phyloP scores from a whole-genome alignment of 371 early-diverging fungal genomes.

The Mortierella sp. region DNA sequence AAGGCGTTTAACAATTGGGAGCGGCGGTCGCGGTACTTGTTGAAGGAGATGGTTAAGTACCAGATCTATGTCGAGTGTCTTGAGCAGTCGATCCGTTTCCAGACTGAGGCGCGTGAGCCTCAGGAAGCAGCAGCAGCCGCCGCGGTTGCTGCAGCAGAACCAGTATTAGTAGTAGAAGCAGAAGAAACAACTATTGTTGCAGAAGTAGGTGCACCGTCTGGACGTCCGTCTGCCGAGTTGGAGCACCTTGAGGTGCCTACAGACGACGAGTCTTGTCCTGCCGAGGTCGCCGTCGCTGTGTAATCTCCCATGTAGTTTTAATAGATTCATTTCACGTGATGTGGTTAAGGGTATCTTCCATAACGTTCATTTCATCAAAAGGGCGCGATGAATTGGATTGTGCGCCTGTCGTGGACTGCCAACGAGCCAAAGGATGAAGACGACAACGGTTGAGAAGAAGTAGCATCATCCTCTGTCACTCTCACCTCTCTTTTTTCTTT shows the following conservation, averaged over 20 bases:
- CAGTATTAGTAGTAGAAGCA: too few relatives aligned
- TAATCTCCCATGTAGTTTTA: not conserved
- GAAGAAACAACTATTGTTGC: too few relatives aligned
- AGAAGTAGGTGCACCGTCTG: not conserved
- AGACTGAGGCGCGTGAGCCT: constrained; percentile 10
- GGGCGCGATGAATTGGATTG: too few relatives aligned
- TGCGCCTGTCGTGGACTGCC: not conserved
- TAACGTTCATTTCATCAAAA: not conserved
- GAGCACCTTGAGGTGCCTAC: not conserved
- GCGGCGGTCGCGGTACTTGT: constrained; percentile 82
- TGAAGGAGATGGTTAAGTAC: constrained; percentile 91
- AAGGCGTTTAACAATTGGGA: constrained; percentile 91
- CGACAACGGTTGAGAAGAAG: not conserved
- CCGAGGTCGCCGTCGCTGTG: not conserved
- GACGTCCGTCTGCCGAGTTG: not conserved
- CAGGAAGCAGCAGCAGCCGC: not conserved
- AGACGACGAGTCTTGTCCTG: not conserved
- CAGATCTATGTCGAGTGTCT: constrained; percentile 85
- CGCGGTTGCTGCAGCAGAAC: too few relatives aligned
- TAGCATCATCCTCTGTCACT: too few relatives aligned
- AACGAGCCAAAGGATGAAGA: not conserved
- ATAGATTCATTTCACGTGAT: not conserved
- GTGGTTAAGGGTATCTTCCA: not conserved
- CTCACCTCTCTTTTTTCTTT: not conserved
- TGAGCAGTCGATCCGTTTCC: constrained; percentile 64